These are phyloP conservation scores for Leishmania mexicana DNA, from an alignment of 208 protist species.

Conservation along the genomic window DNA sequence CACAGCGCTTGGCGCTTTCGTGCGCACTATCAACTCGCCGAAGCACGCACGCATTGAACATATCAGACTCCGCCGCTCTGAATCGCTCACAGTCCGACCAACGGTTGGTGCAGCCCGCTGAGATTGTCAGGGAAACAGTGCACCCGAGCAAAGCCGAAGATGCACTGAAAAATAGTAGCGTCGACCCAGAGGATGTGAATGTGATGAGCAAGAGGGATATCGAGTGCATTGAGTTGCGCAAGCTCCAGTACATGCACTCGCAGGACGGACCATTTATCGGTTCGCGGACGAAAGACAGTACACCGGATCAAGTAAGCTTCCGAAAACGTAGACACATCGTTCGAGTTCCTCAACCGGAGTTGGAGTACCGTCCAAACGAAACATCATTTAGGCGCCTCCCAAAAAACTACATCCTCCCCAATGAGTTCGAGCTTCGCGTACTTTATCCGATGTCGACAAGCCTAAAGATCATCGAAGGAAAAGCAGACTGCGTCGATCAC, in stretches of 20 bases:
- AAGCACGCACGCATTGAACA: neutral
- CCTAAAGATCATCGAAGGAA: constrained; percentile 62
- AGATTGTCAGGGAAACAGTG: constrained; percentile 57
- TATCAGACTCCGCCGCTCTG: neutral
- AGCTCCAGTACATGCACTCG: constrained; percentile 77
- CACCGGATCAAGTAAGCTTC: constrained; percentile 38
- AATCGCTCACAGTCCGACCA: neutral
- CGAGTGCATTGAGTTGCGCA: constrained; percentile 59
- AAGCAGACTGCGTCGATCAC: constrained; percentile 83
- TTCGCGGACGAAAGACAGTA: constrained; percentile 62
- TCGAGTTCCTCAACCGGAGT: constrained; percentile 72
- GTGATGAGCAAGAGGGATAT: constrained; percentile 48
- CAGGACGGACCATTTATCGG: constrained; percentile 85
- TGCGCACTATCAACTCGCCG: neutral
- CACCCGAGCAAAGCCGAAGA: constrained; percentile 4
- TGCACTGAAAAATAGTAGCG: constrained; percentile 23
- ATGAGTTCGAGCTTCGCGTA: constrained; percentile 82
- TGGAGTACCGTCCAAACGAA: constrained; percentile 71
- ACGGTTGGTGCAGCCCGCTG: constrained; percentile 29
- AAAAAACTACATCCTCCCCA: constrained; percentile 69
- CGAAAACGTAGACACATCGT: constrained; percentile 62
- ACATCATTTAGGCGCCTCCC: constrained; percentile 84
- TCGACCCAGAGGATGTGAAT: constrained; percentile 47
- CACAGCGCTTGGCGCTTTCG: neutral
- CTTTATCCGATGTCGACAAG: constrained; percentile 82